Evolutionary conservation across 257 asterid genomes (phyloP).

Genomic region (Solanum arcanum): DNA sequence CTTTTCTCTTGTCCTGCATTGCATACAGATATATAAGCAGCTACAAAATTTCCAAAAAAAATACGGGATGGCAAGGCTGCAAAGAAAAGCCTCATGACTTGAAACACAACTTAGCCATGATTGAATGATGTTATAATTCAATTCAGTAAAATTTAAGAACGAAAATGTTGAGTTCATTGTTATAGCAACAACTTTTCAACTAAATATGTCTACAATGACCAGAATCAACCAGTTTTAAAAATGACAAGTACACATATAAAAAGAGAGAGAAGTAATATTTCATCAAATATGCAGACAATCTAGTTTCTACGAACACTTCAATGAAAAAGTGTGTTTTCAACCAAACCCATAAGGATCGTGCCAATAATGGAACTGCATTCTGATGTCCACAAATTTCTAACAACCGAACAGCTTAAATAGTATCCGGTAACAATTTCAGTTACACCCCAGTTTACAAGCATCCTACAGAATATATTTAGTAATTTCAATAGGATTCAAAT

Average conservation of each 20-base stretch:
- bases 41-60: not conserved
- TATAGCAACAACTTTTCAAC: not conserved
- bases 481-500: not conserved
- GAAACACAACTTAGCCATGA: not conserved
- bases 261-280: not conserved
- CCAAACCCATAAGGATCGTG: not conserved
- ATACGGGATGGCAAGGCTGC: not conserved
- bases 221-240: not conserved
- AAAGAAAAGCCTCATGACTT: not conserved
- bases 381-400: not conserved
- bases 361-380: not conserved
- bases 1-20: conserved; percentile 93
- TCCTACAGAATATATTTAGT: not conserved
- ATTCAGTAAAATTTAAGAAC: not conserved
- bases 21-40: not conserved
- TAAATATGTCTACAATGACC: not conserved
- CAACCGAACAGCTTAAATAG: not conserved
- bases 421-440: not conserved
- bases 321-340: not conserved
- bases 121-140: not conserved
- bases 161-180: not conserved
- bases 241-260: not conserved
- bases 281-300: not conserved
- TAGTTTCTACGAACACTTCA: not conserved
- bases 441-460: not conserved